These are phyloP conservation scores for Colletotrichum sp. DNA, from an alignment of 2,329 filamentous ascomycete species.

Conservation along the genomic window DNA sequence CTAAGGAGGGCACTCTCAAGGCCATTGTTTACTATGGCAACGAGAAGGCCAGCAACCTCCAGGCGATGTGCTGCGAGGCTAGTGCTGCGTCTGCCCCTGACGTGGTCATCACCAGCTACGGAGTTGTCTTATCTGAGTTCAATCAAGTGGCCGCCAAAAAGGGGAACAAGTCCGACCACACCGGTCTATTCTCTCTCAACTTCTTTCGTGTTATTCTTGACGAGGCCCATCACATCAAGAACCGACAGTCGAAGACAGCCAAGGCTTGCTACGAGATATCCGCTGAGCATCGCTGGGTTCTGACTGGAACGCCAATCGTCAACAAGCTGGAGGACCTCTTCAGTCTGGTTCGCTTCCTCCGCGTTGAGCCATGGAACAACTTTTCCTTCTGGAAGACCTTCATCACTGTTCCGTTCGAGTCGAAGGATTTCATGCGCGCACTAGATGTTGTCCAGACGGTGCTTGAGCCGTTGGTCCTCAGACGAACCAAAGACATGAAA, in stretches of 20 bases:
- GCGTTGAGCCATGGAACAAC: slow-evolving; percentile 97
- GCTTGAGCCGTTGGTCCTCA: slow-evolving; percentile 91
- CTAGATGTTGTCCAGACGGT: slow-evolving; percentile 98
- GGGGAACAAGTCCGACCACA: slow-evolving; percentile 68
- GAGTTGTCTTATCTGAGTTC: slow-evolving; percentile 89
- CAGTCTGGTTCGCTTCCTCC: slow-evolving; percentile 88
- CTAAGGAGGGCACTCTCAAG: slow-evolving; percentile 80
- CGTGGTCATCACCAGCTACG: slow-evolving; percentile 94
- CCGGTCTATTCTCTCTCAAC: slow-evolving; percentile 86
- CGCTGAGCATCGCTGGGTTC: slow-evolving; percentile 86
- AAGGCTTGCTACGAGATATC: slow-evolving; percentile 92
- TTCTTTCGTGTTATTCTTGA: slow-evolving; percentile 97
- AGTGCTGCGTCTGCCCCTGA: slow-evolving; percentile 83
- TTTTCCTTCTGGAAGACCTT: slow-evolving; percentile 99
- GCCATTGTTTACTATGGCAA: slow-evolving; percentile 90
- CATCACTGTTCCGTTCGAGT: slow-evolving; percentile 96
- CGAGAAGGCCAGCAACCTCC: slow-evolving; percentile 82
- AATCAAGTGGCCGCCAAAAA: slow-evolving; percentile 72
- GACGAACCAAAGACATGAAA: slow-evolving; percentile 97
- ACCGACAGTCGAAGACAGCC: slow-evolving; percentile 87
- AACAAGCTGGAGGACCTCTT: slow-evolving; percentile 96
- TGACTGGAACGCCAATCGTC: slow-evolving; percentile 96
- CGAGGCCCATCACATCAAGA: slow-evolving; percentile 94
- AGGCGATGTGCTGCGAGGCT: slow-evolving; percentile 75
- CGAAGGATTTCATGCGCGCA: slow-evolving; percentile 90